These are phyloP conservation scores for Aegilops bicornis DNA, from an alignment of 176 grass and related monocot genomes.

Conservation along the genomic window DNA sequence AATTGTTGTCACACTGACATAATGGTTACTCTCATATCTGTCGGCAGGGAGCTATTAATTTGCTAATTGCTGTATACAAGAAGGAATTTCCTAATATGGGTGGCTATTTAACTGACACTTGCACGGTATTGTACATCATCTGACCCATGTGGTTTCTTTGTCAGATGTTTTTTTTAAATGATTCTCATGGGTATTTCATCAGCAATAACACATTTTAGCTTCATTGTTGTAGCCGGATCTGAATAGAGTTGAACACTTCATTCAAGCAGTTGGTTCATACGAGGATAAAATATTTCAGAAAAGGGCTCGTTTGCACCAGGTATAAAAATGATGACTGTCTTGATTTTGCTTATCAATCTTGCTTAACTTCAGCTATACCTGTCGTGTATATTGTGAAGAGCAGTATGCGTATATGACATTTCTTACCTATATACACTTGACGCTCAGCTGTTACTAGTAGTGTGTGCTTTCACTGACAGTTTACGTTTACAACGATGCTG, in stretches of 20 bases:
- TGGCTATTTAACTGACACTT: slow-evolving; percentile 81
- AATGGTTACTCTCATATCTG: slow-evolving; percentile 26
- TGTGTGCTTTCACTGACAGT: slow-evolving; percentile 7
- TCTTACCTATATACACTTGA: slow-evolving; percentile 5
- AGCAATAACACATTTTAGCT: slow-evolving; percentile 12
- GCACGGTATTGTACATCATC: slow-evolving; percentile 47
- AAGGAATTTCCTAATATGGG: slow-evolving; percentile 80
- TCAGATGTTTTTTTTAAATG: neutral
- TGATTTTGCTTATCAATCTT: neutral
- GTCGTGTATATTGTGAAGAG: neutral
- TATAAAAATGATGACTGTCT: slow-evolving; percentile 20
- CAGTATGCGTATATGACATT: neutral
- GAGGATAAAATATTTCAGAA: slow-evolving; percentile 99
- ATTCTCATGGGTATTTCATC: neutral
- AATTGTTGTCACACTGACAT: neutral
- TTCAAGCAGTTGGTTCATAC: slow-evolving; percentile 78
- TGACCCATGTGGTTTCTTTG: neutral
- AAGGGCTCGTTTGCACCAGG: slow-evolving; percentile 84
- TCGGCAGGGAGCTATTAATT: slow-evolving; percentile 87
- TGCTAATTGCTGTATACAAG: slow-evolving; percentile 90
- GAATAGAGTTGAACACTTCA: slow-evolving; percentile 86
- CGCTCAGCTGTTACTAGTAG: slow-evolving; percentile 17
- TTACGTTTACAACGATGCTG: slow-evolving; percentile 20
- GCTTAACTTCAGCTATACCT: slow-evolving; percentile 13
- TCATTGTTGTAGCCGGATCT: slow-evolving; percentile 70